Evolutionary conservation across 805 yeast genomes (phyloP).

Genomic region (Metschnikowia noctiluminum): DNA sequence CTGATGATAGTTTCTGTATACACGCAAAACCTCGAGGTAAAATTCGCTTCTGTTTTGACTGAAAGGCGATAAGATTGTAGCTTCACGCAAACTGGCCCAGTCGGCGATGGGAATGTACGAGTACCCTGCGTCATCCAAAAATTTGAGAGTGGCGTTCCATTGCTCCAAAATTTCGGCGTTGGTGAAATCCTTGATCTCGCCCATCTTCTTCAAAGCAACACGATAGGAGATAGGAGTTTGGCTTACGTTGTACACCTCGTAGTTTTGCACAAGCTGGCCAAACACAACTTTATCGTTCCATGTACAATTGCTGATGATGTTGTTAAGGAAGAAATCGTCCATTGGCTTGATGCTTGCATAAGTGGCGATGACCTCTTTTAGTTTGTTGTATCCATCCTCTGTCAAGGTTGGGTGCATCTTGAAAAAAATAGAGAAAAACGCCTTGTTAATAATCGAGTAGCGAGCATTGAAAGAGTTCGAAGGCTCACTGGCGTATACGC

Average conservation of each 20-base stretch:
- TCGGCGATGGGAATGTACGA: constrained; percentile 74
- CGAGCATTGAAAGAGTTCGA: constrained; percentile 51
- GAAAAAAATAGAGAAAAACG: constrained; percentile 68
- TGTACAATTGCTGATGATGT: constrained; percentile 59
- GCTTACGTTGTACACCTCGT: constrained; percentile 51
- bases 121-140: constrained; percentile 52
- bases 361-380: constrained; percentile 53
- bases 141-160: constrained; percentile 50
- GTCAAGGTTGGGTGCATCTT: constrained; percentile 49
- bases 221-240: constrained; percentile 71
- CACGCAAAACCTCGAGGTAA: constrained; percentile 16
- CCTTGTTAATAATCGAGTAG: constrained; percentile 66
- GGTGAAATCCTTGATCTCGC: constrained; percentile 54
- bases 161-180: constrained; percentile 48
- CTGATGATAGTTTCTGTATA: constrained; percentile 39
- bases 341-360: constrained; percentile 56
- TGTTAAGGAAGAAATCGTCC: constrained; percentile 82
- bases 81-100: constrained; percentile 81
- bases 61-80: constrained; percentile 52
- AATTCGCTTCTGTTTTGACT: constrained; percentile 36
- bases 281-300: constrained; percentile 70
- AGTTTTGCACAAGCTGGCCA: constrained; percentile 60
- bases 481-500: constrained; percentile 49
- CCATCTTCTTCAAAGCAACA: constrained; percentile 68
- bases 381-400: constrained; percentile 52